Base-by-base conservation (phyloP, 257 asterid genomes). In the Ilex aquifolium region DNA sequence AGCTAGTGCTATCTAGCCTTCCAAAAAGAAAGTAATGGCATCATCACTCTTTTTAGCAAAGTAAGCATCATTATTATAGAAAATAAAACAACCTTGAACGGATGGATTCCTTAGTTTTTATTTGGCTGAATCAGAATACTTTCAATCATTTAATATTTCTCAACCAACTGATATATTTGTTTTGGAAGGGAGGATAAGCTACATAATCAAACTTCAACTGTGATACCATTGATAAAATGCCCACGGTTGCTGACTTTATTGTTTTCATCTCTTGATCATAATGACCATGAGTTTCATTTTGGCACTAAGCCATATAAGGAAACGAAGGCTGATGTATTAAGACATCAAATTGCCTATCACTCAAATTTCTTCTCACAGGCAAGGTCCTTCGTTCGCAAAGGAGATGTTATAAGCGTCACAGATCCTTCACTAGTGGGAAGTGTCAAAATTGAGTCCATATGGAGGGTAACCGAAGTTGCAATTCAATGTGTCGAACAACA, bases 401-500 rank as follows among this genome's bases (percentile, higher is more conserved):
- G 97, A 64, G 97, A 93, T 14, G 91, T 93, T 61, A 68, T 75
- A n/a, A 87, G 99, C 85, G 80, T 90, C 40, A 76, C 84, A 61
- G 97, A 90, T 71, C 92, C 95, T 8, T 66, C 72, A 44, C 69
- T 93, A 13, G 68, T 70, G 21, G 96, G 92, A 56, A 67, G 44
- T 2, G 86, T 90, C 13, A 93, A 90, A 68, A 85, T 84, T 10
- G 97, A 93, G 51, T 90, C 97, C 0, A 64, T 90, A 16, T 93
- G 99, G 97, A 77, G 96, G 68, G 73, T 93, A 66, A 96, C 97
- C 11, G 99, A 93, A 77, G 88, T 84, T 2, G 96, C 97, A 17
- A 82, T 90, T 27, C 99, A 93, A 53, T 93, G 97, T 30, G 96
- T 93, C 4, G 95, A 87, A 53, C 92, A 86, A 63, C 95, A 90